Percentiles rank a stretch among this genome's conserved stretches.
Conservation (phyloP, 2,329 filamentous ascomycete genomes). For the Colletotrichum eleusines region DNA sequence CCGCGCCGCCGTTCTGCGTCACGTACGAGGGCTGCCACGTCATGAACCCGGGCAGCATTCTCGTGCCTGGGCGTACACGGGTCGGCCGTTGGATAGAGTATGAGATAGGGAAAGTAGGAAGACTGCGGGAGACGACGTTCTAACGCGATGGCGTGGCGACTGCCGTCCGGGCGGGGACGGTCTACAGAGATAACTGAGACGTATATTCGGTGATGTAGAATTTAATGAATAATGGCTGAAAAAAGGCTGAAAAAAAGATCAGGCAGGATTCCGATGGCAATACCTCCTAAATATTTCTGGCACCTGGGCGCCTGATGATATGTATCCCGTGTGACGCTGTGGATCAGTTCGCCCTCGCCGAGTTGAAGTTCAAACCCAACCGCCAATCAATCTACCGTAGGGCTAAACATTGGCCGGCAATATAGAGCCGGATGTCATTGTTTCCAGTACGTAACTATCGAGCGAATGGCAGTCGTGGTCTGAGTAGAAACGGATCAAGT, state of each 20-base stretch:
- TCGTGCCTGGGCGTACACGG: slow-evolving; percentile 76
- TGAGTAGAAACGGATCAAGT: not conserved
- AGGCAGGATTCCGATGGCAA: not conserved
- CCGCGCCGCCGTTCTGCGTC: slow-evolving; percentile 84
- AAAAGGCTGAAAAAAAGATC: not conserved
- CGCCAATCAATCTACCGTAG: not conserved
- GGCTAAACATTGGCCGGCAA: not conserved
- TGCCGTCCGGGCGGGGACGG: not conserved
- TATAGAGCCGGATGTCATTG: not conserved
- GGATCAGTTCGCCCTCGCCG: not conserved
- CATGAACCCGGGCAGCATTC: slow-evolving; percentile 87
- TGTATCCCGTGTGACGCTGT: not conserved
- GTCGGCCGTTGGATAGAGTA: slow-evolving; percentile 91
- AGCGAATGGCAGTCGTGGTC: not conserved
- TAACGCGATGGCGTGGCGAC: slow-evolving; percentile 48
- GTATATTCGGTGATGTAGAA: not conserved
- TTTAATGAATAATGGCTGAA: not conserved
- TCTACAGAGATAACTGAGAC: too few species aligned
- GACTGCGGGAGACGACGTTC: slow-evolving; percentile 72
- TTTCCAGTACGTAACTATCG: not conserved
- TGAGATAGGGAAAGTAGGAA: slow-evolving; percentile 74
- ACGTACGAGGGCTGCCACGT: slow-evolving; percentile 97
- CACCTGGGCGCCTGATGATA: not conserved
- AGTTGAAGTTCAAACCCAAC: not conserved
- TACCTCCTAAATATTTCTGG: not conserved